Evolutionary conservation across 2,329 filamentous ascomycete species (phyloP).

Genomic region (Anthostomella pinea): DNA sequence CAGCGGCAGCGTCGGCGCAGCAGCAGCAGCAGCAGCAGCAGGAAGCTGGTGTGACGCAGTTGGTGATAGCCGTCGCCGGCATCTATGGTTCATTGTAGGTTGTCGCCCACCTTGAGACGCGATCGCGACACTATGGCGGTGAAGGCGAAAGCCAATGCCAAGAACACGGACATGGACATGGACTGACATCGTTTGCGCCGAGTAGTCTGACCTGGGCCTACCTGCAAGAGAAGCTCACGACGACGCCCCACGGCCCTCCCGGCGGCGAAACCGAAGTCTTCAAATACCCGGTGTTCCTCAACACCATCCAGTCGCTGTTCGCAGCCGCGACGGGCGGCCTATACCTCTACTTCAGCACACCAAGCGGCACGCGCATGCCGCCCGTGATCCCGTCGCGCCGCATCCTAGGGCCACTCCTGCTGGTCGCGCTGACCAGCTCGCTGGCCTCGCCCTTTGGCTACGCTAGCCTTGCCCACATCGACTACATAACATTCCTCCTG

Average conservation of each 20-base stretch:
- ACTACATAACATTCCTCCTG: conserved; percentile 97
- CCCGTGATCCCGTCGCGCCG: conserved; percentile 73
- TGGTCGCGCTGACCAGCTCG: conserved; percentile 83
- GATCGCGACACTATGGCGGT: no score
- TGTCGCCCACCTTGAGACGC: no score
- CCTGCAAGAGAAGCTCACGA: conserved; percentile 96
- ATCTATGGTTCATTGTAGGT: conserved; percentile 96
- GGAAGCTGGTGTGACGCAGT: conserved; percentile 67
- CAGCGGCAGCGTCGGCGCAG: conserved; percentile 1
- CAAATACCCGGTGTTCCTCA: conserved; percentile 91
- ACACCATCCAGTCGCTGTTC: conserved; percentile 91
- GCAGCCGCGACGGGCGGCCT: conserved; percentile 77
- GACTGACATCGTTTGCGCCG: no score
- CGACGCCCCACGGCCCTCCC: conserved; percentile 73
- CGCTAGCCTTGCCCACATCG: conserved; percentile 85
- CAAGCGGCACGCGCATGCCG: conserved; percentile 45
- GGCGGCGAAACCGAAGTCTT: conserved; percentile 69
- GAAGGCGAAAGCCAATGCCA: no score
- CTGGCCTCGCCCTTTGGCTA: conserved; percentile 96
- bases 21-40: conserved; percentile 31
- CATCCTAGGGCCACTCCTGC: conserved; percentile 74
- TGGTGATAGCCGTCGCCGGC: conserved; percentile 83
- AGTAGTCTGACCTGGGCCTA: conserved; percentile 92
- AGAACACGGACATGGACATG: no score
- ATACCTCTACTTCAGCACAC: conserved; percentile 71